Conservation (phyloP, 1,284 basidiomycete species). For the Somion occarium region DNA sequence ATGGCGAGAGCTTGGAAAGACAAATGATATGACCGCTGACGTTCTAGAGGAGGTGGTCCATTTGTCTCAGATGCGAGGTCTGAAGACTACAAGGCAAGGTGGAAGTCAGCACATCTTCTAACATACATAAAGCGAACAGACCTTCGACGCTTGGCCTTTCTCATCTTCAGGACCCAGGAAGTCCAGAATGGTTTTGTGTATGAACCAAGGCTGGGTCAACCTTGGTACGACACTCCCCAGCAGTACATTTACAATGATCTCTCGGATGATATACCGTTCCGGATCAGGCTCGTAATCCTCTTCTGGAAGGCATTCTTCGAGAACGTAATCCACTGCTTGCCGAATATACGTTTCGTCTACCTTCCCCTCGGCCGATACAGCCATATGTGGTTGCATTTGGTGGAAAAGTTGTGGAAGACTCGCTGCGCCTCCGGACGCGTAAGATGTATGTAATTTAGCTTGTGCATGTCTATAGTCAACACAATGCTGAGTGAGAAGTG, state of each 20-base stretch:
- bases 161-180: conserved; percentile 43
- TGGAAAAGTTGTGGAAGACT: conserved; percentile 67
- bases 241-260: conserved; percentile 71
- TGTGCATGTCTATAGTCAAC: conserved; percentile 66
- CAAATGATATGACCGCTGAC: conserved; percentile 25
- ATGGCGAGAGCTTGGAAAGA: conserved; percentile 63
- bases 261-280: conserved; percentile 72
- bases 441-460: conserved; percentile 58
- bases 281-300: conserved; percentile 67
- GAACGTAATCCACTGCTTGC: conserved; percentile 65
- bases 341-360: conserved; percentile 76
- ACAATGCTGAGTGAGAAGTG: conserved; percentile 66
- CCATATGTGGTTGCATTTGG: conserved; percentile 75
- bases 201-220: conserved; percentile 78
- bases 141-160: conserved; percentile 9
- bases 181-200: conserved; percentile 62
- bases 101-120: not conserved
- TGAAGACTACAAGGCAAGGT: conserved; percentile 5
- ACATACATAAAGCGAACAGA: conserved; percentile 6
- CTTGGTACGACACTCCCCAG: conserved; percentile 61
- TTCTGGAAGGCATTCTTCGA: conserved; percentile 61
- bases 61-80: not conserved
- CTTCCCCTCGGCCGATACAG: conserved; percentile 54
- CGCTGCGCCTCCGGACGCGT: conserved; percentile 59
- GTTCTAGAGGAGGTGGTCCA: conserved; percentile 14